These are phyloP conservation scores for Aaosphaeria arxii DNA, from an alignment of 2,329 filamentous ascomycete genomes.

Conservation along the genomic window DNA sequence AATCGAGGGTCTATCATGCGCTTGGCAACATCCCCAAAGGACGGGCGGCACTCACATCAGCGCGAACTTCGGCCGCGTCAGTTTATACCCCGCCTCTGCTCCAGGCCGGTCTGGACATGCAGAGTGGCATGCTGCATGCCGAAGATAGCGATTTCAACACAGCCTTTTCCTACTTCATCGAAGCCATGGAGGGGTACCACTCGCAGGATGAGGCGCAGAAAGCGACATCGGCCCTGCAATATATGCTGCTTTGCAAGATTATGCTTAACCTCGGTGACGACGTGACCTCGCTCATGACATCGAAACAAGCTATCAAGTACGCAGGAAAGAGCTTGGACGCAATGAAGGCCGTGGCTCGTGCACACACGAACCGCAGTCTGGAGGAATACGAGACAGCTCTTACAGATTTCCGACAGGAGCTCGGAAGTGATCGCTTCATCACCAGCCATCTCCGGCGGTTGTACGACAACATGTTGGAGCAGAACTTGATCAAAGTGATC, in stretches of 20 bases:
- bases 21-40: conserved; percentile 96
- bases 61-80: conserved; percentile 90
- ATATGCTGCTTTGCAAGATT: conserved; percentile 99
- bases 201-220: conserved; percentile 82
- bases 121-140: conserved; percentile 97
- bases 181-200: conserved; percentile 95
- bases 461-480: conserved; percentile 98
- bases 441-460: conserved; percentile 92
- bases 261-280: conserved; percentile 98
- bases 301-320: conserved; percentile 96
- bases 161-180: conserved; percentile 98
- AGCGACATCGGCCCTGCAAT: conserved; percentile 96
- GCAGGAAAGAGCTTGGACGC: conserved; percentile 93
- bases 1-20: conserved; percentile 96
- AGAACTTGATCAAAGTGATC: conserved; percentile 99
- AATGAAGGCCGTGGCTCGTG: conserved; percentile 97
- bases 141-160: conserved; percentile 99
- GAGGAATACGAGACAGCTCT: conserved; percentile 97
- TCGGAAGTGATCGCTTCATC: conserved; percentile 93
- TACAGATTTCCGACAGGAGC: conserved; percentile 85
- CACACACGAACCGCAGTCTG: conserved; percentile 90
- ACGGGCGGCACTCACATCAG: conserved; percentile 88
- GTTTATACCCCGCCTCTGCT: conserved; percentile 95
- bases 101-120: conserved; percentile 97
- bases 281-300: conserved; percentile 89